phyloP scores from a whole-genome alignment of 2,329 filamentous ascomycete species.

The Paecilomyces niveus region DNA sequence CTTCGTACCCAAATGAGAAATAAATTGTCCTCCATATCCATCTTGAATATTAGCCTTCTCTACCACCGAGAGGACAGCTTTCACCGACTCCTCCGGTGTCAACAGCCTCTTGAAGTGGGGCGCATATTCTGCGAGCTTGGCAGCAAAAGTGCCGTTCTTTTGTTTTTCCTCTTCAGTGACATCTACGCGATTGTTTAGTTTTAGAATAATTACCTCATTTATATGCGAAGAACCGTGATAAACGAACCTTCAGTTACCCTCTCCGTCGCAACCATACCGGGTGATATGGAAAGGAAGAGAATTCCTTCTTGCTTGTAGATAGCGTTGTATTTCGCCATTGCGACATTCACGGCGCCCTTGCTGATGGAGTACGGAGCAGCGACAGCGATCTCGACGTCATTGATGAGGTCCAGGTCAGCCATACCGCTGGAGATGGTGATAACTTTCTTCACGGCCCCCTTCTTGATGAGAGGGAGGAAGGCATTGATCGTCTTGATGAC shows the following conservation, averaged over 20 bases:
- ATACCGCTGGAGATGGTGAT: conserved; percentile 44
- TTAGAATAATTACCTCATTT: neutral
- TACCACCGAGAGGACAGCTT: conserved; percentile 18
- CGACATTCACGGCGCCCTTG: conserved; percentile 49
- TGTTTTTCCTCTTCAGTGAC: neutral
- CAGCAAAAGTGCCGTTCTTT: neutral
- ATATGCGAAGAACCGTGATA: neutral
- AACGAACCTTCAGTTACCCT: neutral
- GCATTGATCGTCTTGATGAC: conserved; percentile 48
- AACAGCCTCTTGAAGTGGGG: conserved; percentile 30
- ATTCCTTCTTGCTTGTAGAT: conserved; percentile 46
- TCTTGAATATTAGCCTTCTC: conserved; percentile 37
- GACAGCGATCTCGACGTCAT: conserved; percentile 27
- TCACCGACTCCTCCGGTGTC: conserved; percentile 29
- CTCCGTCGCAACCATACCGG: conserved; percentile 45
- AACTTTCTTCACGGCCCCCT: conserved; percentile 49
- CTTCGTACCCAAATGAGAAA: conserved; percentile 48
- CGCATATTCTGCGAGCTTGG: conserved; percentile 26
- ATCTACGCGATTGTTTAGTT: neutral
- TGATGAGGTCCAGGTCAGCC: conserved; percentile 41
- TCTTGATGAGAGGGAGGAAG: conserved; percentile 47
- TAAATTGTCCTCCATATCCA: conserved; percentile 42
- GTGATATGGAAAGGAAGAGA: conserved; percentile 46
- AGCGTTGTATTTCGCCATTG: conserved; percentile 47
- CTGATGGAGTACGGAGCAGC: conserved; percentile 39